These are phyloP conservation scores for Phytophthora syringae DNA, from an alignment of 352 stramenopile species.

Conservation along the genomic window DNA sequence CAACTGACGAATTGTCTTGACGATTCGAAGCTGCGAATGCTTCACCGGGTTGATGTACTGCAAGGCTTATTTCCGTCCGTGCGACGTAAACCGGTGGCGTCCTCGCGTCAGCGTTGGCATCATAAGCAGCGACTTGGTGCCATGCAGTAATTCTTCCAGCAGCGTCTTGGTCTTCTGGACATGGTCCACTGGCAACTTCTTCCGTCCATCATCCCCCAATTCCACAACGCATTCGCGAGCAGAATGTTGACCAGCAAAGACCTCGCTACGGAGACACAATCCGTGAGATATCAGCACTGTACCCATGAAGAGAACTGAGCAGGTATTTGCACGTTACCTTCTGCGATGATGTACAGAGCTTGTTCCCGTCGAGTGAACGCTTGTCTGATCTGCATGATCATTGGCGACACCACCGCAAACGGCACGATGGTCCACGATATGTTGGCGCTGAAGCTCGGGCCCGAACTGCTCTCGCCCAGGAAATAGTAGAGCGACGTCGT, in stretches of 20 bases:
- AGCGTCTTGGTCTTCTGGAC: slow-evolving; percentile 64
- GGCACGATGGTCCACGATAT: slow-evolving; percentile 87
- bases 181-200: slow-evolving; percentile 59
- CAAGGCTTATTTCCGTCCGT: slow-evolving; percentile 51
- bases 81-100: slow-evolving; percentile 69
- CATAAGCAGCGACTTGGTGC: slow-evolving; percentile 58
- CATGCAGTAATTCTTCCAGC: slow-evolving; percentile 49
- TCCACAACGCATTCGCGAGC: slow-evolving; percentile 80
- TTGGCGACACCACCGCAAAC: slow-evolving; percentile 83
- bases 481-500: slow-evolving; percentile 78
- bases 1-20: slow-evolving; percentile 60
- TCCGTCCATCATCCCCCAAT: slow-evolving; percentile 77
- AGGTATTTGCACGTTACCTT: slow-evolving; percentile 35
- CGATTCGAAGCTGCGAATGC: slow-evolving; percentile 63
- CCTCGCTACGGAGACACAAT: slow-evolving; percentile 47
- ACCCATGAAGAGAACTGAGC: not conserved
- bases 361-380: slow-evolving; percentile 78
- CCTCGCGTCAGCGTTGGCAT: slow-evolving; percentile 76
- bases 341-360: slow-evolving; percentile 70
- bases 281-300: slow-evolving; percentile 1
- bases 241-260: slow-evolving; percentile 77
- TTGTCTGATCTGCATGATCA: slow-evolving; percentile 91
- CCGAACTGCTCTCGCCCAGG: slow-evolving; percentile 45
- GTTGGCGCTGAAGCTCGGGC: slow-evolving; percentile 72
- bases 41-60: slow-evolving; percentile 51